Evolutionary conservation across 2,329 filamentous ascomycete genomes (phyloP), one percentile per base, ranked within the genome.

Genomic region (Alternaria postmessia): DNA sequence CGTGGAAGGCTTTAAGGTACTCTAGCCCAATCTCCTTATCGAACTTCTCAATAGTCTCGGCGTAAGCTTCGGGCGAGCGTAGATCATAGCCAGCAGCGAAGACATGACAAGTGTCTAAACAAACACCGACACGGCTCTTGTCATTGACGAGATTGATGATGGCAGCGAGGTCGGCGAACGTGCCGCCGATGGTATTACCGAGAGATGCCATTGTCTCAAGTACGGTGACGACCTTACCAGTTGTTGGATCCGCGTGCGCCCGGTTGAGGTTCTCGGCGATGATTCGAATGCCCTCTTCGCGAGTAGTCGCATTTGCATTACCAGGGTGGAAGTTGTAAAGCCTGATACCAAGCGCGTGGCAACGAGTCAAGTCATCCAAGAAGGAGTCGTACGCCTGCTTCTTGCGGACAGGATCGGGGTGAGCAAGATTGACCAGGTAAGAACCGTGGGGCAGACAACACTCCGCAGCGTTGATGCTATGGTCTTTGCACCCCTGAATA

Each of bases 311-410:
- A 42, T 79, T 91, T 2, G 90, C 90, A 58, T 90, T 94, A 20
- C 95, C 95, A 0, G 95, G 95, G 75, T 99, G 95, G 81, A 99
- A 98, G 80, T 99, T 99, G 83, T 98, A 99, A n/a, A 97, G 85
- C 63, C 82, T 85, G 72, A 99, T 97, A 1, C 93, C 93, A 0
- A 99, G 87, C 46, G 86, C 84, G 73, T 97, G 91, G 78, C 95
- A 98, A 9, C 95, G 88, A 51, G 87, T 82, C 1, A 99, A 84
- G 76, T 99, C 95, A 70, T 99, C 94, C 16, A 96, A 74, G 78
- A 99, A 99, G 58, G 88, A 87, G 39, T 83, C 85, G 75, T 96
- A 97, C 1, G 94, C 94, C 81, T 98, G 93, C 52, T 88, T 85
- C 2, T 93, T 92, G 77, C 96, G 96, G 39, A 85, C 85, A 26